Evolutionary conservation across 2,329 filamentous ascomycete species (phyloP), one percentile per base, ranked within the genome.

Genomic region (Capronia coronata): DNA sequence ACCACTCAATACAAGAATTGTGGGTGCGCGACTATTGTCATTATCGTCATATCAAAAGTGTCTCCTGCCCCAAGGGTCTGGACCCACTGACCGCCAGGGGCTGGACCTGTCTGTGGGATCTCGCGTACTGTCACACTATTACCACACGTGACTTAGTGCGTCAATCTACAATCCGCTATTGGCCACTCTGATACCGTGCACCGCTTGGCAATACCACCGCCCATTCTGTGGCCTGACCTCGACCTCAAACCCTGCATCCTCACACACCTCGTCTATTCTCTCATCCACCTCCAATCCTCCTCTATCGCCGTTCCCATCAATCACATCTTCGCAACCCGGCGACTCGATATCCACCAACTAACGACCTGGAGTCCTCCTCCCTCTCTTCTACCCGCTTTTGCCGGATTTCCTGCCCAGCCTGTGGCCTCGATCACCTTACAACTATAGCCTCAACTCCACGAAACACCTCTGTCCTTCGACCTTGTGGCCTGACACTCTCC

Each of bases 401-500:
- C 32, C 43, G 37, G 25, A 25, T 25, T 25, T n/a, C 13, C 30
- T 32, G 14, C 19, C 38, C 39, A 13, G 25, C 46, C 27, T 25
- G 41, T 21, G 19, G n/a, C 41, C 41, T 47, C 46, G 21, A 42
- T 55, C 49, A 53, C 47, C 48, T 32, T 46, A 51, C 48, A 54
- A 45, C 45, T 51, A 46, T 41, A 43, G 41, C 37, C 27, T n/a
- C 46, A 39, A 41, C 40, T 51, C 51, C 51, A 51, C 54, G 40
- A 54, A 51, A 48, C 39, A 39, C 23, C 50, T 49, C 37, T 41
- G 29, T 40, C 27, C 47, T 30, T 46, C 49, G 34, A 38, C 50
- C 48, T 49, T 32, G 54, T 56, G 54, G 54, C 51, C 54, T 56
- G 54, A 56, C 54, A 54, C 19, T 37, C 43, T 48, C 43, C 40